Evolutionary conservation across 78 protist genomes (phyloP), one percentile per base, ranked within the genome.

Genomic region (Dictyostelium firmibasis): DNA sequence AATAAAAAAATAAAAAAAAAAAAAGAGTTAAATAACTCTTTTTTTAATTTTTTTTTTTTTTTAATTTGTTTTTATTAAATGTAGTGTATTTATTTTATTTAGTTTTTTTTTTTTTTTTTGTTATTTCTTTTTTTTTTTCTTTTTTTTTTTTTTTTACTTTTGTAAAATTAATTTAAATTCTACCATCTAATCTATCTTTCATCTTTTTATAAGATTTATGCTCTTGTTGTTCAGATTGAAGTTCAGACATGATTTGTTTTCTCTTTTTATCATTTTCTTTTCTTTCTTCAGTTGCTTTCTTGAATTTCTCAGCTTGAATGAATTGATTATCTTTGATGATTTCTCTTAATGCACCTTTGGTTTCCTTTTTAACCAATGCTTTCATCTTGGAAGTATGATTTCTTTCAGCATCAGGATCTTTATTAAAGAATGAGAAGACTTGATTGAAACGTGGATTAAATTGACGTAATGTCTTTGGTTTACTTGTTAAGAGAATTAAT

Each of bases 311-410:
- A 13, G 79, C 72, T 85, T 93, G 96, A 53, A 93, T 93, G 67
- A 93, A 93, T 29, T 36, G 33, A 76, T 83, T 93, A 41, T 93
- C 96, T 72, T 93, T 93, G 27, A 53, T 78, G 36, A 93, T 35
- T 57, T 93, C 96, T 78, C 96, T 44, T 7, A 93, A 62, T 35
- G 96, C 96, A 83, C 96, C 96, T 88, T 85, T 93, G 18, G 44
- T 85, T 53, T 93, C 96, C 14, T 81, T 50, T 78, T 86, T 93
- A 36, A 83, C 41, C 27, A 81, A 27, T 14, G 57, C 72, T 57
- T 93, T 93, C 67, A 85, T 35, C 70, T 62, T 93, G 18, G 41
- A 57, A 2, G 62, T 64, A 29, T 89, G 67, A 23, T 57, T 57
- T 57, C 84, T 78, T 20, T 64, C 76, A 11, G 36, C 75, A 81